Percentiles rank a stretch among this genome's conserved stretches.
Conservation (phyloP, 2,329 filamentous ascomycete species). For the Colletotrichum aenigma region DNA sequence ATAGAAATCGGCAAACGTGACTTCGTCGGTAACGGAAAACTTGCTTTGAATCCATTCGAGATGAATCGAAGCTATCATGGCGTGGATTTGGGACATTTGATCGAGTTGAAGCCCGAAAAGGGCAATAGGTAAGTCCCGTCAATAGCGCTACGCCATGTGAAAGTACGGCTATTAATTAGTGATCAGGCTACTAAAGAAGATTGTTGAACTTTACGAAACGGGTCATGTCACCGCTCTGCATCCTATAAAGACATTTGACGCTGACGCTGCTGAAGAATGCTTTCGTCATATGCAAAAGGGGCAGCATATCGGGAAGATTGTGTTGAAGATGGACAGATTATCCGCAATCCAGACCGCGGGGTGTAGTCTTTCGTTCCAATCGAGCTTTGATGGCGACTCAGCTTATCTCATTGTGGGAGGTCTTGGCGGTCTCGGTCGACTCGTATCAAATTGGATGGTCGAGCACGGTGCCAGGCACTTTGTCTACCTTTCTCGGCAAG, state of each 20-base stretch:
- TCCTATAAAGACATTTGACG: conserved; percentile 24
- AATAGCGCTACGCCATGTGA: not conserved
- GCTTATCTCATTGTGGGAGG: conserved; percentile 28
- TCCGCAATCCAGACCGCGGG: not conserved
- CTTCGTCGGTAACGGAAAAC: conserved; percentile 36
- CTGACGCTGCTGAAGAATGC: conserved; percentile 34
- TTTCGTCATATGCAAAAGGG: conserved; percentile 45
- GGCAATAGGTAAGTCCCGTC: not conserved
- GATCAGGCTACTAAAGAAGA: not conserved
- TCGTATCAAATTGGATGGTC: conserved; percentile 26
- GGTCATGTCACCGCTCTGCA: conserved; percentile 18
- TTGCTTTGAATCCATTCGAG: conserved; percentile 40
- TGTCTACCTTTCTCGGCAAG: conserved; percentile 13
- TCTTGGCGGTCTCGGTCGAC: conserved; percentile 26
- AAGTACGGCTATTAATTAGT: not conserved
- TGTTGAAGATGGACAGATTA: conserved; percentile 24
- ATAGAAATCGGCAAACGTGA: conserved; percentile 47
- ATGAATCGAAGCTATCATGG: conserved; percentile 30
- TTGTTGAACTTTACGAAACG: not conserved
- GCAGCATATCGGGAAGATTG: conserved; percentile 44
- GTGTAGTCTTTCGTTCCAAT: not conserved
- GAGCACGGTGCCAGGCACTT: conserved; percentile 24
- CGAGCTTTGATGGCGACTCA: not conserved
- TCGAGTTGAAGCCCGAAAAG: not conserved
- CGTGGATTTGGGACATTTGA: conserved; percentile 14